phyloP scores from a whole-genome alignment of 2,329 filamentous ascomycete genomes.

The Fusarium odoratissimum region DNA sequence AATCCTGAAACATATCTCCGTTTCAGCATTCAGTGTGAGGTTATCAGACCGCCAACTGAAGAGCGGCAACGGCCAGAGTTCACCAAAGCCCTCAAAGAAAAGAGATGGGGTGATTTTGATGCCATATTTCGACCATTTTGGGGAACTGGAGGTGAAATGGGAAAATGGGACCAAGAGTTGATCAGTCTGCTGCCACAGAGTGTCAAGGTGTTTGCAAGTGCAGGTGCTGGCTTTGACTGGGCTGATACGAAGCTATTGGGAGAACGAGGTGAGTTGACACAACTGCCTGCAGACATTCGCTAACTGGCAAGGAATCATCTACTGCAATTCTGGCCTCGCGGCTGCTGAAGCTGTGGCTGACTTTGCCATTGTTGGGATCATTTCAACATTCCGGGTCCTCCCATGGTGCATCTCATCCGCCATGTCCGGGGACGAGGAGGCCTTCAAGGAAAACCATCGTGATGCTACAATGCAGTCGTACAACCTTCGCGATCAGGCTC shows the following conservation, averaged over 20 bases:
- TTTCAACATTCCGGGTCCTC: conserved; percentile 76
- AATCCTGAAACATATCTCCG: conserved; percentile 59
- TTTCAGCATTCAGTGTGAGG: conserved; percentile 58
- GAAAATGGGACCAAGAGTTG: conserved; percentile 70
- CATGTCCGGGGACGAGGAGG: conserved; percentile 47
- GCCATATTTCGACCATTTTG: conserved; percentile 71
- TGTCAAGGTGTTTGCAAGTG: conserved; percentile 71
- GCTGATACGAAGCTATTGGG: conserved; percentile 71
- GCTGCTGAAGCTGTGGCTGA: conserved; percentile 80
- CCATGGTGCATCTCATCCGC: conserved; percentile 72
- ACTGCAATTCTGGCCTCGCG: conserved; percentile 78
- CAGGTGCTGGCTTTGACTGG: conserved; percentile 76
- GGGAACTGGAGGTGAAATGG: conserved; percentile 74
- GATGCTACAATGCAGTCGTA: conserved; percentile 69
- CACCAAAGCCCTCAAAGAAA: conserved; percentile 60
- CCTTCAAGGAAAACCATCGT: conserved; percentile 69
- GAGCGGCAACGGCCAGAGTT: conserved; percentile 65
- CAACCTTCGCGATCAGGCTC: conserved; percentile 69
- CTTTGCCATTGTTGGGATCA: conserved; percentile 74
- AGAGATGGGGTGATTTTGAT: conserved; percentile 65
- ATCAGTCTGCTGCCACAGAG: conserved; percentile 65
- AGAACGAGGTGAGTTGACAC: conserved; percentile 60
- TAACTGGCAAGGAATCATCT: conserved; percentile 65
- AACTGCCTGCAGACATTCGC: background rate
- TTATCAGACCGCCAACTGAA: conserved; percentile 61